Evolutionary conservation across 441 rosid species (phyloP), one percentile per base, ranked within the genome.

Genomic region (Kokia cookei): DNA sequence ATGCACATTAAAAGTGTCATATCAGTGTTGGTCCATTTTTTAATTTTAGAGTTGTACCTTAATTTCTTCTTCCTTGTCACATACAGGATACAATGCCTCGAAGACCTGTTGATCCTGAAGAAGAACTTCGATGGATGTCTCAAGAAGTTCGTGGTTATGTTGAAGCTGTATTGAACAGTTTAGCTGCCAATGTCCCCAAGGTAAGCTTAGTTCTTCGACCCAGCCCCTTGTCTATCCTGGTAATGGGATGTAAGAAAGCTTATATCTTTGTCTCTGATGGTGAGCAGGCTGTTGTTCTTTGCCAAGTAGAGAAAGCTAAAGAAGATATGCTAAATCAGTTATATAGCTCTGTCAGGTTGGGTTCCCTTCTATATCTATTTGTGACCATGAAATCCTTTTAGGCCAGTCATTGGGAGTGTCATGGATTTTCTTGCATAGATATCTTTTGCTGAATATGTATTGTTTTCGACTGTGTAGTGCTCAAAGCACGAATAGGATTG

Each of bases 111-210:
- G 92, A 90, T 77, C 94, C 94, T 27, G 92, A 90, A 79, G 94
- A 90, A 79, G 94, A 90, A 80, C 85, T 90, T 75, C 84, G 91
- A 75, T 90, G 91, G 94, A 90, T 90, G 91, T 90, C 91, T 78
- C 92, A 88, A 81, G 94, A 90, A 88, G 94, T 90, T 24, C 86
- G 92, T 42, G 91, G 94, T 75, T 90, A 90, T 71, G 90, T 90
- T 0, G 94, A 88, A 84, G 94, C 94, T 65, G 92, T 90, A 74
- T 82, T 90, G 76, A 90, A 90, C 77, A 90, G 92, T 61, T 75
- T 90, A 55, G 92, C 92, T 63, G 94, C 94, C 59, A 88, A 90
- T 79, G 92, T 90, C 71, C 92, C 92, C 43, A 90, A 90, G 82
- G 94, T 90, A 15, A 59, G 78, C 50, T 55, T 71, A n/a, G 55